These are phyloP conservation scores for Dissophora ornata DNA, from an alignment of 192 early-diverging fungal genomes.

Conservation along the genomic window DNA sequence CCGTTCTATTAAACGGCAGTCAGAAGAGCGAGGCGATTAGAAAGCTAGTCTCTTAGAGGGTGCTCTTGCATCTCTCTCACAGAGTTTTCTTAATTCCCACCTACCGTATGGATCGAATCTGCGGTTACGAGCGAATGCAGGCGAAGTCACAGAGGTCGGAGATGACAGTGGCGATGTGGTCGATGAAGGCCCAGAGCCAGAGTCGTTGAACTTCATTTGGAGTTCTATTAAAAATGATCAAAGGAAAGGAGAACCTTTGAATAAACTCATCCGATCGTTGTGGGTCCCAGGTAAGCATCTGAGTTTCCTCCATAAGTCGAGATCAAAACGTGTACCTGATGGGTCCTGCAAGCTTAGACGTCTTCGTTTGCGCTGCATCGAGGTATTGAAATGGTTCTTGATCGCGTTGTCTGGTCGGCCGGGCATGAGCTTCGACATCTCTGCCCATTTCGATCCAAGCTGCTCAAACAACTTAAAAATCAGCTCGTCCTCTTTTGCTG, in stretches of 20 bases:
- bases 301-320: too few species aligned
- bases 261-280: too few species aligned
- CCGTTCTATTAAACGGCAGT: conserved; percentile 26
- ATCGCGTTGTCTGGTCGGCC: conserved; percentile 52
- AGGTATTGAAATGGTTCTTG: conserved; percentile 54
- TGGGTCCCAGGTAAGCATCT: too few species aligned
- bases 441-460: conserved; percentile 51
- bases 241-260: too few species aligned
- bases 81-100: too few species aligned
- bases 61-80: too few species aligned
- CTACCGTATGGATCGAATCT: conserved; percentile 53
- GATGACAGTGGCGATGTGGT: conserved; percentile 32
- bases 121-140: conserved; percentile 23
- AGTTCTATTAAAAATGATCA: conserved; percentile 39
- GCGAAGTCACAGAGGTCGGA: conserved; percentile 30
- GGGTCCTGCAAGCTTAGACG: conserved; percentile 45
- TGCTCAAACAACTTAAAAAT: conserved; percentile 50
- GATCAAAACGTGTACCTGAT: too few species aligned
- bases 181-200: conserved; percentile 8
- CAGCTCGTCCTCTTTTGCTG: conserved; percentile 38
- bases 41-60: too few species aligned
- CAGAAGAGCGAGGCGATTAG: too few species aligned
- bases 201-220: conserved; percentile 40
- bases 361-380: conserved; percentile 53
- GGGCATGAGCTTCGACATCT: conserved; percentile 56